Conservation (phyloP, 2,329 filamentous ascomycete genomes). For the Epichloe sibirici region DNA sequence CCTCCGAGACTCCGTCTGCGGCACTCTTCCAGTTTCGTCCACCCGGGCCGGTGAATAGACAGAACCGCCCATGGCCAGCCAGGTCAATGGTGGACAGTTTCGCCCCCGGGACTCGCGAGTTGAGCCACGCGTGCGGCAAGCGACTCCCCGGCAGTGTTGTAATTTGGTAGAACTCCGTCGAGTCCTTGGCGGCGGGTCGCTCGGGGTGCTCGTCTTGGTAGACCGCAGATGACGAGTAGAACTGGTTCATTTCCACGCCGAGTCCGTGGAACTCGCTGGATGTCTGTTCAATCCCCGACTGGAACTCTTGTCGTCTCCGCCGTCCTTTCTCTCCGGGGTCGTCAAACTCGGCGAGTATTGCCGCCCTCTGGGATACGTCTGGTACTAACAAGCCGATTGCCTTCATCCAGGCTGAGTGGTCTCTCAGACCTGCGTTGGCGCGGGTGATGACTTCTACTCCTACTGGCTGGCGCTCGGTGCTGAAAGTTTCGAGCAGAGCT, state of each 20-base stretch:
- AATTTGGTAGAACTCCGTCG: conserved; percentile 28
- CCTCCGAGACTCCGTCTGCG: conserved; percentile 23
- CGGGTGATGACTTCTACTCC: conserved; percentile 35
- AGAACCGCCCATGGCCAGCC: conserved; percentile 41
- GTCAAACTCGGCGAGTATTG: conserved; percentile 28
- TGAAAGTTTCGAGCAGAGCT: conserved; percentile 30
- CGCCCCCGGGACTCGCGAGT: conserved; percentile 31
- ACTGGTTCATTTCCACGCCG: conserved; percentile 48
- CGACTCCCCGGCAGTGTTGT: conserved; percentile 47
- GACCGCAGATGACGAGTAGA: conserved; percentile 34
- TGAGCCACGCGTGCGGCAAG: conserved; percentile 52
- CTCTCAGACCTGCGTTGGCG: conserved; percentile 44
- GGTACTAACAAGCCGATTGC: conserved; percentile 31
- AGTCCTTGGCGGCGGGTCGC: conserved; percentile 21
- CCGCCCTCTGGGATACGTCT: conserved; percentile 25
- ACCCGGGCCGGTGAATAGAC: conserved; percentile 40
- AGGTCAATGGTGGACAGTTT: conserved; percentile 47
- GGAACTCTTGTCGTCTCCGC: conserved; percentile 25
- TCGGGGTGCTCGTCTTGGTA: conserved; percentile 24
- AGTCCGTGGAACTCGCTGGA: conserved; percentile 40
- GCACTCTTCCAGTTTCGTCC: conserved; percentile 42
- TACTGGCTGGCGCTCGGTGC: conserved; percentile 35
- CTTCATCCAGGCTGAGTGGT: conserved; percentile 34
- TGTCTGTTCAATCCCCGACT: conserved; percentile 28
- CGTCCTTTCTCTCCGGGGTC: conserved; percentile 24